phyloP scores from a whole-genome alignment of 228 moss, liverwort and hornwort genomes.

The Sphagnum fallax region DNA sequence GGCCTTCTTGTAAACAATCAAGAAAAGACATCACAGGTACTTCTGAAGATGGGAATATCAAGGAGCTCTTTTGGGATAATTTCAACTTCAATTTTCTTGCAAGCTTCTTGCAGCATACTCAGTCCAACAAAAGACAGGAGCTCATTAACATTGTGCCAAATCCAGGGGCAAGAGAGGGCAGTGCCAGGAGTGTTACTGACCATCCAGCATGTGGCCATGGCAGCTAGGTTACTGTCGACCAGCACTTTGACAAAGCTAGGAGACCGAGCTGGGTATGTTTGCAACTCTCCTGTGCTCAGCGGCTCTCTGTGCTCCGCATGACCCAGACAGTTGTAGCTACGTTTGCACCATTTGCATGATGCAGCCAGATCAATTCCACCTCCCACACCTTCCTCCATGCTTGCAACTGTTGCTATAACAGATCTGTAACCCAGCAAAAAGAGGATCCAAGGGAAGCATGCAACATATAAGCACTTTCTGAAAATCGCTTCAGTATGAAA shows the following conservation, averaged over 20 bases:
- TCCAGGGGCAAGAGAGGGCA: not conserved
- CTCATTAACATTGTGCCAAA: not conserved
- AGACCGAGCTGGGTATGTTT: slow-evolving; percentile 4
- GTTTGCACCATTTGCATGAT: too few relatives aligned
- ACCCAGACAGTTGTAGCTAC: too few relatives aligned
- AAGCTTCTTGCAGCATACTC: too few relatives aligned
- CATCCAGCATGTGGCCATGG: slow-evolving; percentile 49
- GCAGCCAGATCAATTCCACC: too few relatives aligned
- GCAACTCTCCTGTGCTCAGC: slow-evolving; percentile 2
- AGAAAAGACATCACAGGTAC: not conserved
- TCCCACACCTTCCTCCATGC: too few relatives aligned
- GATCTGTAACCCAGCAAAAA: too few relatives aligned
- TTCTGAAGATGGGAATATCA: not conserved
- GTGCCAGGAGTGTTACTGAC: slow-evolving; percentile 8
- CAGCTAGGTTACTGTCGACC: slow-evolving; percentile 37
- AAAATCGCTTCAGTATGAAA: too few relatives aligned
- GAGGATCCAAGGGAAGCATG: too few relatives aligned
- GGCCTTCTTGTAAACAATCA: not conserved
- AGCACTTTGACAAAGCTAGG: slow-evolving; percentile 37
- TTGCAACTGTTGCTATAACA: too few relatives aligned
- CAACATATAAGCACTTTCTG: too few relatives aligned
- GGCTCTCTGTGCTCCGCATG: too few relatives aligned
- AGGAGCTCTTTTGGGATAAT: not conserved
- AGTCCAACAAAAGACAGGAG: not conserved
- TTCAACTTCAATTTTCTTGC: not conserved